Evolutionary conservation across 495 filamentous ascomycete species (phyloP).

Genomic region (Parathielavia hyrcaniae): DNA sequence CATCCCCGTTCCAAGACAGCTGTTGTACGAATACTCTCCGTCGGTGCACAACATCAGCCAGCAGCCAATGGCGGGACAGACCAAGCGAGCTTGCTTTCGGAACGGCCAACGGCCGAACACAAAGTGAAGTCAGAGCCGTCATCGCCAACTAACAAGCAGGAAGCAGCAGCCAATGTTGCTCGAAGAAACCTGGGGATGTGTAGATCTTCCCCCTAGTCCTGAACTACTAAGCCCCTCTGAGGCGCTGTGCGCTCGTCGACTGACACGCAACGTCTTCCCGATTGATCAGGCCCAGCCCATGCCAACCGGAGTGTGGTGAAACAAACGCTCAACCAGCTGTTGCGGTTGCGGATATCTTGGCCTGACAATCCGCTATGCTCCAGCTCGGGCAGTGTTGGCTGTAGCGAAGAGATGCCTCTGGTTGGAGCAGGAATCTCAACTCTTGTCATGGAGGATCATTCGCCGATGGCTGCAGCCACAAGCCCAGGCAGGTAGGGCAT

Average conservation of each 20-base stretch:
- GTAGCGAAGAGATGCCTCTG: no score
- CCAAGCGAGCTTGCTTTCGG: slow-evolving; percentile 18
- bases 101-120: background rate
- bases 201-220: background rate
- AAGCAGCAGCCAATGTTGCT: background rate
- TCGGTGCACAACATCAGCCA: slow-evolving; percentile 2
- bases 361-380: no score
- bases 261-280: slow-evolving; percentile 11
- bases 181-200: background rate
- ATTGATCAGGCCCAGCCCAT: background rate
- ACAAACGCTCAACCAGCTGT: background rate
- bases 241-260: slow-evolving; percentile 3
- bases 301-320: background rate
- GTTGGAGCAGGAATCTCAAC: no score
- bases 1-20: slow-evolving; percentile 7
- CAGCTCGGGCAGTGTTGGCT: no score
- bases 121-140: background rate
- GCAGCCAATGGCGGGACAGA: slow-evolving; percentile 16
- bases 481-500: slow-evolving; percentile 5
- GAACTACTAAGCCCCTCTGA: background rate
- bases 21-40: no score
- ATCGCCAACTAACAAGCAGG: background rate
- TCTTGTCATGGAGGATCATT: background rate
- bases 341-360: background rate
- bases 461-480: background rate